A percentile compares a stretch with the other conserved stretches of the same genome.
Evolutionary conservation across 2,329 filamentous ascomycete species (phyloP).

Genomic region (Phyllosticta capitalensis): DNA sequence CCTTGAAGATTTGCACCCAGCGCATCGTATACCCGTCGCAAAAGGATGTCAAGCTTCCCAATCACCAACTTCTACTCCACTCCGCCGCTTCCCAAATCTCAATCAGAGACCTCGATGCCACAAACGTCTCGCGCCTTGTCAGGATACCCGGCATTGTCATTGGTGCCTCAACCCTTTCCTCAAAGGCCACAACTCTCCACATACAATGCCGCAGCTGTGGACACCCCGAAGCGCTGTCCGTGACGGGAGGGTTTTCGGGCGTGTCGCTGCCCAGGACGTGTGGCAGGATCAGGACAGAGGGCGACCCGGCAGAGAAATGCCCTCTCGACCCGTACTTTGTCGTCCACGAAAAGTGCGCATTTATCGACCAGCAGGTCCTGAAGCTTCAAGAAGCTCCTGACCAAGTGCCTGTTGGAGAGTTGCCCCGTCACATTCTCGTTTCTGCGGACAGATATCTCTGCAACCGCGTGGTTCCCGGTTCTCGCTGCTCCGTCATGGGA

Average conservation of each 20-base stretch:
- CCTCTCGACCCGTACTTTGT: conserved; percentile 95
- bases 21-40: conserved; percentile 81
- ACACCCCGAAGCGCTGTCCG: conserved; percentile 57
- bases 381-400: conserved; percentile 97
- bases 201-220: conserved; percentile 85
- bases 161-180: conserved; percentile 90
- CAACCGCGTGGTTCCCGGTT: conserved; percentile 90
- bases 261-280: conserved; percentile 77
- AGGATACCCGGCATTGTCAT: conserved; percentile 96
- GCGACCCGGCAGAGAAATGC: conserved; percentile 64
- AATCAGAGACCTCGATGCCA: conserved; percentile 87
- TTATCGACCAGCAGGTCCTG: conserved; percentile 96
- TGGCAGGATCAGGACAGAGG: conserved; percentile 51
- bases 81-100: conserved; percentile 84
- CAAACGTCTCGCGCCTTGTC: conserved; percentile 88
- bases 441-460: conserved; percentile 94
- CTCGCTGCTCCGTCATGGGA: conserved; percentile 88
- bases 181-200: conserved; percentile 78
- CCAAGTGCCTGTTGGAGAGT: conserved; percentile 91
- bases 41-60: conserved; percentile 59
- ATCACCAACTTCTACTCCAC: conserved; percentile 91
- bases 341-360: conserved; percentile 83
- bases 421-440: conserved; percentile 88
- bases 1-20: conserved; percentile 83
- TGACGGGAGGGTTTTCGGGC: conserved; percentile 80